A percentile compares a stretch with the other conserved stretches of the same genome.
phyloP scores from a whole-genome alignment of 2,329 filamentous ascomycete species.

The Sordariomycetes sp. region DNA sequence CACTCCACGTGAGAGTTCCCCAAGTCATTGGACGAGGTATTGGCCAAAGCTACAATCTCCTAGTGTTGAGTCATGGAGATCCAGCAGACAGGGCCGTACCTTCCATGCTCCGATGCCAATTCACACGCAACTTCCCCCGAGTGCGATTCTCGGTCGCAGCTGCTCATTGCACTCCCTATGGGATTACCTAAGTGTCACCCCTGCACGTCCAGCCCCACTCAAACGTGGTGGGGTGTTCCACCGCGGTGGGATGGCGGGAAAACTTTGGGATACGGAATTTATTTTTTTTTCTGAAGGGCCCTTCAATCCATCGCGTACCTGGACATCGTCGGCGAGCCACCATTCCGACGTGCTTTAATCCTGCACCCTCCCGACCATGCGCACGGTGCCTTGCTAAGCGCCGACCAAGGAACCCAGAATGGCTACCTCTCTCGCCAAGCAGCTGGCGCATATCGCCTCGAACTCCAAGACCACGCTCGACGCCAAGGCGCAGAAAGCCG shows the following conservation, averaged over 20 bases:
- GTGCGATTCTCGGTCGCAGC: too few relatives aligned
- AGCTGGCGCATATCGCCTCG: conserved; percentile 84
- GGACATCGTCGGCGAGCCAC: neutral
- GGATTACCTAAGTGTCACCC: neutral
- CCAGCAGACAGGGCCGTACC: too few relatives aligned
- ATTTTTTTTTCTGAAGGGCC: neutral
- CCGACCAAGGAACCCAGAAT: conserved; percentile 29
- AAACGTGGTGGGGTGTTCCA: neutral
- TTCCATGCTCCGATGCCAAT: too few relatives aligned
- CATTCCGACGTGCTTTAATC: neutral
- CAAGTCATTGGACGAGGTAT: too few relatives aligned
- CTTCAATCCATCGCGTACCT: neutral
- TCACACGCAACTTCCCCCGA: too few relatives aligned
- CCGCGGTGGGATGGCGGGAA: neutral
- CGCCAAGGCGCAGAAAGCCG: conserved; percentile 80
- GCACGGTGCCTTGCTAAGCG: neutral
- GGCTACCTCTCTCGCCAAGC: conserved; percentile 79
- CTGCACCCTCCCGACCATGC: neutral
- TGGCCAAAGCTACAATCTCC: too few relatives aligned
- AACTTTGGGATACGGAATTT: neutral
- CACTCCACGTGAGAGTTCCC: too few relatives aligned
- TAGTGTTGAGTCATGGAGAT: too few relatives aligned
- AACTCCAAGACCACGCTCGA: conserved; percentile 85
- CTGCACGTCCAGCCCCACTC: neutral
- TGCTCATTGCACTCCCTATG: too few relatives aligned